Conservation (phyloP, 257 asterid genomes). For the Avicennia marina region DNA sequence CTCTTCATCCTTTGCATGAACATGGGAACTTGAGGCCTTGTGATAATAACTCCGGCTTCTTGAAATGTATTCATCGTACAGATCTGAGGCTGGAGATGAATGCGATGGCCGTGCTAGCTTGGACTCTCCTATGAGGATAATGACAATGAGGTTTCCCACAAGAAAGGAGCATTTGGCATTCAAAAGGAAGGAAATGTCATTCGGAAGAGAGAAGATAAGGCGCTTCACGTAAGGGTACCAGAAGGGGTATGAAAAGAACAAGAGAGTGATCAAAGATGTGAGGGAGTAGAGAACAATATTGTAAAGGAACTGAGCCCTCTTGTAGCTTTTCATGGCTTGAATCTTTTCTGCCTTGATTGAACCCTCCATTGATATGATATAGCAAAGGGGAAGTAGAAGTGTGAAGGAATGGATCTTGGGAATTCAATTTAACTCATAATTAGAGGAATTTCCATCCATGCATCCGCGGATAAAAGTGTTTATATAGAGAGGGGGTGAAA, state of each 20-base stretch:
- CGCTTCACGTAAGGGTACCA: conserved; percentile 29
- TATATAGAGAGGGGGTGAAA: conserved; percentile 5
- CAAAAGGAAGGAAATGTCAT: conserved; percentile 5
- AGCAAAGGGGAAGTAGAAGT: no score
- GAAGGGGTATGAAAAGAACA: conserved; percentile 34
- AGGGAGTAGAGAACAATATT: conserved; percentile 46
- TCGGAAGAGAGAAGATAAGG: conserved; percentile 11
- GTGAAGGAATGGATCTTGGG: neutral
- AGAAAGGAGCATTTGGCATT: conserved; percentile 34
- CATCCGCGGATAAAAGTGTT: conserved; percentile 4
- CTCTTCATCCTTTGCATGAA: neutral
- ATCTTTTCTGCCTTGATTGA: conserved; percentile 35
- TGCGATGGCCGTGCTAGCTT: conserved; percentile 12
- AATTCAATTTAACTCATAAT: neutral
- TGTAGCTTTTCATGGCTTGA: conserved; percentile 37
- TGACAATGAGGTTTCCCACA: conserved; percentile 33
- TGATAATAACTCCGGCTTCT: conserved; percentile 34
- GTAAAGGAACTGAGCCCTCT: conserved; percentile 38
- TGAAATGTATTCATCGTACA: conserved; percentile 32
- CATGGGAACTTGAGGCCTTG: no score
- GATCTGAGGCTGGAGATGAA: conserved; percentile 22
- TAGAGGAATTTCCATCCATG: neutral
- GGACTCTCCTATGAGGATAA: conserved; percentile 34
- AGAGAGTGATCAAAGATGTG: conserved; percentile 40
- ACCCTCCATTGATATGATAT: neutral